Conservation (phyloP, 208 protist genomes). For the Kentomonas sorsogonicus region DNA sequence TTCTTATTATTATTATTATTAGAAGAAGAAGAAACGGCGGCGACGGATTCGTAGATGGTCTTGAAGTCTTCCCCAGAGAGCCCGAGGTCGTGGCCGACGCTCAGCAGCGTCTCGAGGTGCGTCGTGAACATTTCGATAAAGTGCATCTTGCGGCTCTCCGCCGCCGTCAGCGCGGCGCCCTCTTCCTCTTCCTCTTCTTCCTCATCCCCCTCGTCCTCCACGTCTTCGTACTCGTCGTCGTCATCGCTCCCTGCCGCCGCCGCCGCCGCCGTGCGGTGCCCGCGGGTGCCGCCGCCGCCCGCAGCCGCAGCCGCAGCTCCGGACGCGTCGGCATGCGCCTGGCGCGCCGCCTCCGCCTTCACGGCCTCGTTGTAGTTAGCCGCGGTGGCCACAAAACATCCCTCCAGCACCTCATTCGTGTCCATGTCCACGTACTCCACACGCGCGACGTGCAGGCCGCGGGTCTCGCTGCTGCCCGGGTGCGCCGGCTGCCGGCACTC, state of each 20-base stretch:
- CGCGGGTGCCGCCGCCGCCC: too few relatives aligned
- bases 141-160: background rate
- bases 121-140: constrained; percentile 20
- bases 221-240: constrained; percentile 19
- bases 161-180: constrained; percentile 7
- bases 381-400: constrained; percentile 10
- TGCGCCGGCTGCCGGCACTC: too few relatives aligned
- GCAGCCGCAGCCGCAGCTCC: background rate
- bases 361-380: constrained; percentile 21
- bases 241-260: constrained; percentile 11
- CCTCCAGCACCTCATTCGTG: constrained; percentile 22
- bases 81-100: constrained; percentile 12
- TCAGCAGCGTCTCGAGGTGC: constrained; percentile 20
- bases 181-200: constrained; percentile 4
- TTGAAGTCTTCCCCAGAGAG: constrained; percentile 8
- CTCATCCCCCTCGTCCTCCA: constrained; percentile 10
- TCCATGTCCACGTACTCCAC: constrained; percentile 21
- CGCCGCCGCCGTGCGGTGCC: background rate
- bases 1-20: too few relatives aligned
- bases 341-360: constrained; percentile 9
- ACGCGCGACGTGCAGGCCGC: constrained; percentile 8
- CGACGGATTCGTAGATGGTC: constrained; percentile 1
- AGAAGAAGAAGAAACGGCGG: too few relatives aligned
- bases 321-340: background rate
- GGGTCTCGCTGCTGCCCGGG: background rate